Base-by-base conservation (phyloP, 495 filamentous ascomycete species). In the Tuber magnatum region DNA sequence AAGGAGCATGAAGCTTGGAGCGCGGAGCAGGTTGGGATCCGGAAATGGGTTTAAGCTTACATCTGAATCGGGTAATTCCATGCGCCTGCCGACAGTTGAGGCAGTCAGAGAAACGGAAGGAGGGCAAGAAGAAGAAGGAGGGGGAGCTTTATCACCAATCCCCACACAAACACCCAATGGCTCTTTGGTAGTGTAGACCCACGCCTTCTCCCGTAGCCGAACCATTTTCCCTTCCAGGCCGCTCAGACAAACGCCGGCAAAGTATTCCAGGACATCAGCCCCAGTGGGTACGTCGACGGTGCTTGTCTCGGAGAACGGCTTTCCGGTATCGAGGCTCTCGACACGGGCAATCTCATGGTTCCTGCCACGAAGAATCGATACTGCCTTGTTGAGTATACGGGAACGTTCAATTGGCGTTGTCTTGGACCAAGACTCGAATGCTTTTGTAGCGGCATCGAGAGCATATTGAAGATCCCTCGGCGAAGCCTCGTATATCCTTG, bases 201-300 rank as follows among this genome's bases (percentile, higher is more conserved):
- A 91, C 0, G 91, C 91, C 77, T 91, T 89, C 70, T 90, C 87
- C 68, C 91, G 86, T 38, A 93, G 83, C 73, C 89, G 89, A 48
- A 87, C 87, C 12, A 89, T 91, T 79, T 92, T 90, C 32, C 90
- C 90, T 80, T 92, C 91, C 71, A 88, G 90, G 61, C 91, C 90
- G 72, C 89, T 88, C 40, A 88, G 89, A 28, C 92, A 89, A 41
- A 92, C 84, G 76, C 90, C 90, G 72, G 91, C 91, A 82, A 90
- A 93, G 84, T 92, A 93, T 78, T 93, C 92, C 56, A 93, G 83
- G 32, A 91, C 90, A 84, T 94, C 92, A 4, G 91, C 90, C 43
- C 92, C 92, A 3, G 91, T 92, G 40, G 89, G 85, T 8, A 93
- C 87, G 81, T 93, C 91, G 22, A 93, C 91, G 1, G 90, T 89